Evolutionary conservation across 1,284 basidiomycete genomes (phyloP).

Genomic region (Waitea zeae): DNA sequence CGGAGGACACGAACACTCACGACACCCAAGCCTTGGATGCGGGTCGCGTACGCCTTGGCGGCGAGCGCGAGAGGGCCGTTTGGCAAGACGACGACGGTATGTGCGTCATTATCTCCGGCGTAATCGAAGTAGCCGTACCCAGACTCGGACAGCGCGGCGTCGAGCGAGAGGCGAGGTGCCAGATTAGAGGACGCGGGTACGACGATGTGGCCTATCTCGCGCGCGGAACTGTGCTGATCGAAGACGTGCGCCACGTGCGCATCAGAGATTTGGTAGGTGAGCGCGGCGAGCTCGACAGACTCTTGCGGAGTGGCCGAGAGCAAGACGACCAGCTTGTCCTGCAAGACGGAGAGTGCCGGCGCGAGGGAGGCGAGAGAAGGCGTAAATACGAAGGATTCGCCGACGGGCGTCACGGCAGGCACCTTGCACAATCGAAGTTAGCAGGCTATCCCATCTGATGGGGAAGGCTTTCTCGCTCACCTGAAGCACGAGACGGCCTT

Average conservation of each 20-base stretch:
- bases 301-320: slow-evolving; percentile 73
- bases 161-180: slow-evolving; percentile 15
- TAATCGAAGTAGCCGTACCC: slow-evolving; percentile 58
- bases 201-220: slow-evolving; percentile 45
- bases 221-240: slow-evolving; percentile 52
- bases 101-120: slow-evolving; percentile 37
- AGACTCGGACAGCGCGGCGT: slow-evolving; percentile 28
- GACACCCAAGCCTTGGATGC: slow-evolving; percentile 33
- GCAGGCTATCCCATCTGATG: too few species aligned
- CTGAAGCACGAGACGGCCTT: slow-evolving; percentile 60
- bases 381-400: slow-evolving; percentile 50
- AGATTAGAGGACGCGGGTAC: not conserved
- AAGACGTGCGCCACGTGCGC: slow-evolving; percentile 66
- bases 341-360: slow-evolving; percentile 39
- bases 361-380: slow-evolving; percentile 57
- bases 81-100: slow-evolving; percentile 40
- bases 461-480: too few species aligned
- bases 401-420: slow-evolving; percentile 50
- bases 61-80: slow-evolving; percentile 54
- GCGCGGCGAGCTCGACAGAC: slow-evolving; percentile 49
- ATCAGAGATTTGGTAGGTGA: slow-evolving; percentile 44
- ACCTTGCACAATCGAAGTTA: too few species aligned
- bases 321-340: slow-evolving; percentile 56
- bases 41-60: slow-evolving; percentile 29
- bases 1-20: slow-evolving; percentile 59